A percentile compares a stretch with the other conserved stretches of the same genome.
These are phyloP conservation scores for Lantana camara DNA, from an alignment of 257 asterid species.

Conservation along the genomic window DNA sequence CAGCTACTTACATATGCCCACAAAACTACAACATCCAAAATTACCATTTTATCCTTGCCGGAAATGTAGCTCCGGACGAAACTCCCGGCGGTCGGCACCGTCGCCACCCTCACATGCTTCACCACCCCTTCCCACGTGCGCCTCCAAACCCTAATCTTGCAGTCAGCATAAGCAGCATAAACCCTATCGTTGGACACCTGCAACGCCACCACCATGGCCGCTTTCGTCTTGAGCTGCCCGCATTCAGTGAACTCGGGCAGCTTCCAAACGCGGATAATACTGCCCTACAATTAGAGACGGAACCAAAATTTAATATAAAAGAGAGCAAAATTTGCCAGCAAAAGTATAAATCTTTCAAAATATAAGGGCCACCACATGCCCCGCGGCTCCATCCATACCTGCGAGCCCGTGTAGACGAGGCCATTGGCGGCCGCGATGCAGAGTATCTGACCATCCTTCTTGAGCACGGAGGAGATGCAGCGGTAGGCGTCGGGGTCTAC, in stretches of 20 bases:
- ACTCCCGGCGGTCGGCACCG: constrained; percentile 69
- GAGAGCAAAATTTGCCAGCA: too few species aligned
- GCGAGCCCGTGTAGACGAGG: constrained; percentile 75
- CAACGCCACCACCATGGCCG: constrained; percentile 64
- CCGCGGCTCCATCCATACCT: too few species aligned
- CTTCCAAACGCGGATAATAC: constrained; percentile 76
- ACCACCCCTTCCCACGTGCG: constrained; percentile 84
- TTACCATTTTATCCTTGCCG: constrained; percentile 80
- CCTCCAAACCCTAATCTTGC: constrained; percentile 84
- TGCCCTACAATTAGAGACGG: too few species aligned
- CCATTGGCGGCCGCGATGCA: constrained; percentile 68
- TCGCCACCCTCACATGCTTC: constrained; percentile 71
- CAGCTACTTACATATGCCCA: neutral
- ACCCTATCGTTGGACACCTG: constrained; percentile 74
- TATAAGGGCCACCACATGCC: too few species aligned
- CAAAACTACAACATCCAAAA: neutral
- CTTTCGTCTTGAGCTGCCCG: constrained; percentile 82
- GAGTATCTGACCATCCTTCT: constrained; percentile 87
- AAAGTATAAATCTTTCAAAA: too few species aligned
- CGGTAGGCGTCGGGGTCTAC: constrained; percentile 47
- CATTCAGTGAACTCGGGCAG: constrained; percentile 89
- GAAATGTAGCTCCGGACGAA: constrained; percentile 76
- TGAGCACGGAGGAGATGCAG: constrained; percentile 84
- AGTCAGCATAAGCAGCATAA: constrained; percentile 82
- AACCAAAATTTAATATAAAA: too few species aligned